These are phyloP conservation scores for Melampsora larici-populina DNA, from an alignment of 1,284 basidiomycete species.

Conservation along the genomic window DNA sequence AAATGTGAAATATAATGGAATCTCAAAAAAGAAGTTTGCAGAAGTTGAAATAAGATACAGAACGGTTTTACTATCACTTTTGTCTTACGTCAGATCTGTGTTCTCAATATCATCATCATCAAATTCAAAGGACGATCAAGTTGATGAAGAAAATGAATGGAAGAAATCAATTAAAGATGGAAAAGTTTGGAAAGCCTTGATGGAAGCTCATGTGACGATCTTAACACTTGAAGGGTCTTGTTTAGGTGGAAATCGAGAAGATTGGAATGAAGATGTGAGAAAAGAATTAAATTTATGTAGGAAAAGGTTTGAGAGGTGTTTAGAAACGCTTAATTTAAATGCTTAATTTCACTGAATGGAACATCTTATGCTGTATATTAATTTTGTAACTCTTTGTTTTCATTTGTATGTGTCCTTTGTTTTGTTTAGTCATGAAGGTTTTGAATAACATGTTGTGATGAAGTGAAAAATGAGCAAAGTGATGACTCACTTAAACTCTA, in stretches of 20 bases:
- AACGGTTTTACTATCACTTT: background rate
- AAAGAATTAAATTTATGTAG: background rate
- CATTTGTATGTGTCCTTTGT: too few species aligned
- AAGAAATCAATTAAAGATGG: background rate
- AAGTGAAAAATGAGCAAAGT: too few species aligned
- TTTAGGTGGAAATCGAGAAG: background rate
- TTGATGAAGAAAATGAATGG: background rate
- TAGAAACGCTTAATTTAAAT: background rate
- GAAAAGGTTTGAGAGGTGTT: background rate
- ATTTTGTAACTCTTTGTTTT: too few species aligned
- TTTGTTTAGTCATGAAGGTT: too few species aligned
- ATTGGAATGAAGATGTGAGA: background rate
- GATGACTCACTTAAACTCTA: too few species aligned
- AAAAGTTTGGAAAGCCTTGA: background rate
- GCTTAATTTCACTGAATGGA: too few species aligned
- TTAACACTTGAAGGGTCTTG: background rate
- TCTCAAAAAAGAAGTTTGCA: background rate
- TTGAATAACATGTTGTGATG: too few species aligned
- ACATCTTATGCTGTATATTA: too few species aligned
- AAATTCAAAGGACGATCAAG: background rate
- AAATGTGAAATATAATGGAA: background rate
- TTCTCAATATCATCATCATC: background rate
- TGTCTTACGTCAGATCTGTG: background rate
- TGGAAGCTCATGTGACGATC: background rate
- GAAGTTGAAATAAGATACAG: background rate